Evolutionary conservation across 2,329 filamentous ascomycete species (phyloP), one percentile per base, ranked within the genome.

Genomic region (Neofusicoccum cordaticola): DNA sequence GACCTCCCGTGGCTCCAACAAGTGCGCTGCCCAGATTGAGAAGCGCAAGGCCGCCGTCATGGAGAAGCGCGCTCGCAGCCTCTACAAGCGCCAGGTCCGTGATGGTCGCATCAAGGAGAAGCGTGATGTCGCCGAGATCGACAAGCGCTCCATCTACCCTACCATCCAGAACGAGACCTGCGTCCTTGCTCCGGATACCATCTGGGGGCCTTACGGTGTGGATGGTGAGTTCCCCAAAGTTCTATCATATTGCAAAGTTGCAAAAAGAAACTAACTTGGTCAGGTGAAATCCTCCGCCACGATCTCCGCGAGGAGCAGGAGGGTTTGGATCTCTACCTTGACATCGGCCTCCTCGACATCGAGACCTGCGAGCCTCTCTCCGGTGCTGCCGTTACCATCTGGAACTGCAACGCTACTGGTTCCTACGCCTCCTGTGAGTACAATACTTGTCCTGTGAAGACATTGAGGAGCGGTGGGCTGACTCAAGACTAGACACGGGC

Each of bases 341-440:
- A 85, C 68, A 78, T 84, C 66, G 83, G 85, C 70, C 75, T 86
- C 61, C 78, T 86, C 60, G 84, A 86, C 65, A 77, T 84, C 39
- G 75, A 79, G 50, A 85, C 83, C 2, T 86, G 84, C 74, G 74
- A 84, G 69, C 80, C 81, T 4, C 78, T 85, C 0, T 76, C 80
- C 1, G 71, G 81, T 60, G 77, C 79, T 9, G 82, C 34, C 5
- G 34, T 62, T 4, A 50, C 58, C 35, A 78, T 66, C 70, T 85
- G 19, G 83, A 86, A 80, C 69, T 77, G 75, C 71, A 78, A 76
- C 66, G 68, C 69, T 44, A 76, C 74, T 3, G 72, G 73, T 42
- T 71, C 79, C 22, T 83, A 83, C 71, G 76, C 75, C 12, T 81
- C 80, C 47, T 71, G 27, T 31, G 6, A 31, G 27, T 31, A 7